These are phyloP conservation scores for Cadophora sp. DNA, from an alignment of 2,329 filamentous ascomycete genomes.

Conservation along the genomic window DNA sequence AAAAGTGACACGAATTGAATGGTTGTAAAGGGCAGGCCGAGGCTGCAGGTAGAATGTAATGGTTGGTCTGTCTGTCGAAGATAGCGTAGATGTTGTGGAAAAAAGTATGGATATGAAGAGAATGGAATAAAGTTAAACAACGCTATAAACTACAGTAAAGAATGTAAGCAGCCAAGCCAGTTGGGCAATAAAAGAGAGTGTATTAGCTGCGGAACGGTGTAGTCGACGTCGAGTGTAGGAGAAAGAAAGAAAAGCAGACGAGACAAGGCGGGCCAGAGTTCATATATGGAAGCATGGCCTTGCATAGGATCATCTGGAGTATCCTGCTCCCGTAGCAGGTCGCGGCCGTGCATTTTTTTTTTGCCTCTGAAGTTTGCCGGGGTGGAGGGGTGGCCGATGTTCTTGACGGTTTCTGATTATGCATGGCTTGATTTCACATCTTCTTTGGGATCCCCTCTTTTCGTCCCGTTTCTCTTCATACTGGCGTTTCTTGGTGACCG, in stretches of 20 bases:
- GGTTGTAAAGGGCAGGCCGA: constrained; percentile 48
- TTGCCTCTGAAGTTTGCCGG: constrained; percentile 34
- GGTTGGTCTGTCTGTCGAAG: constrained; percentile 40
- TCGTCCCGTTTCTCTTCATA: constrained; percentile 44
- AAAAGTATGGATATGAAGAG: constrained; percentile 38
- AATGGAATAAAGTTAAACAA: constrained; percentile 42
- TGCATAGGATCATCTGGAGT: constrained; percentile 40
- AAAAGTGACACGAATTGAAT: constrained; percentile 43
- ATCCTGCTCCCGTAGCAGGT: constrained; percentile 34
- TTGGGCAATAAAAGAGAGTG: constrained; percentile 57
- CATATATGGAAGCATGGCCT: constrained; percentile 42
- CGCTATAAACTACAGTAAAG: constrained; percentile 50
- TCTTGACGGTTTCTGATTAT: constrained; percentile 46
- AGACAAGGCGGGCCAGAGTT: constrained; percentile 29
- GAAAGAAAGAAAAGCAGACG: constrained; percentile 39
- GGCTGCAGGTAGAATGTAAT: constrained; percentile 54
- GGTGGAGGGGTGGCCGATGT: constrained; percentile 39
- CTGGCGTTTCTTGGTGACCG: constrained; percentile 42
- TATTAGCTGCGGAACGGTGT: constrained; percentile 46
- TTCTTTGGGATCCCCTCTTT: constrained; percentile 37
- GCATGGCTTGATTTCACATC: constrained; percentile 45
- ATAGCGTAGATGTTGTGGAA: constrained; percentile 30
- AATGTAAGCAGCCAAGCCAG: constrained; percentile 62
- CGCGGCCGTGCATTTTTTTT: constrained; percentile 39
- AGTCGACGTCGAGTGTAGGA: constrained; percentile 45